phyloP scores from a whole-genome alignment of 2,329 filamentous ascomycete species.

The Xylariales sp. region DNA sequence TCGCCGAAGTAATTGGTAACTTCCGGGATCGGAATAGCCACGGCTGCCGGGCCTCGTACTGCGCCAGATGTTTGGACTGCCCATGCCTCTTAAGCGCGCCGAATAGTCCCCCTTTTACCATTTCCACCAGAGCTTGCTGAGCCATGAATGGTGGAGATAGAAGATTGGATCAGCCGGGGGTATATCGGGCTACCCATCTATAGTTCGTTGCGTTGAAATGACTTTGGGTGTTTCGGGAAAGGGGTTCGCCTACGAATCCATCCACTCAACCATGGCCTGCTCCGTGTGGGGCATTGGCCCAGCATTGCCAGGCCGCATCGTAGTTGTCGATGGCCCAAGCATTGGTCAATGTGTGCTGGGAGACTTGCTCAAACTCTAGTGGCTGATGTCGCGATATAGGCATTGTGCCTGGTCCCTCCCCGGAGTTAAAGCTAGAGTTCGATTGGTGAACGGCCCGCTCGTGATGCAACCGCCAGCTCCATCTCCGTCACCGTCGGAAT shows the following conservation, averaged over 20 bases:
- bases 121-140: slow-evolving; percentile 21
- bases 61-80: neutral
- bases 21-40: neutral
- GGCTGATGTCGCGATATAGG: slow-evolving; percentile 12
- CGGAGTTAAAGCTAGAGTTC: slow-evolving; percentile 21
- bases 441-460: slow-evolving; percentile 30
- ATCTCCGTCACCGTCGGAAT: slow-evolving; percentile 28
- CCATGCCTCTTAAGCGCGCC: slow-evolving; percentile 14
- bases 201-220: neutral
- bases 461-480: slow-evolving; percentile 23
- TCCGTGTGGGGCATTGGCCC: neutral
- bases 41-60: neutral
- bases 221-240: neutral
- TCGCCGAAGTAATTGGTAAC: slow-evolving; percentile 19
- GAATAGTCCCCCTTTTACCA: slow-evolving; percentile 19
- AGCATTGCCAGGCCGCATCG: neutral
- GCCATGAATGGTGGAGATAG: slow-evolving; percentile 21
- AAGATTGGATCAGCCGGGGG: slow-evolving; percentile 19
- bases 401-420: slow-evolving; percentile 14
- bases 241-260: neutral
- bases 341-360: neutral
- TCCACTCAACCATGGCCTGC: neutral
- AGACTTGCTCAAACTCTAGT: neutral
- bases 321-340: neutral
- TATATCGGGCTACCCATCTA: slow-evolving; percentile 3